Evolutionary conservation across 2,329 filamentous ascomycete genomes (phyloP), one percentile per base, ranked within the genome.

Genomic region (Penicillium sp.): DNA sequence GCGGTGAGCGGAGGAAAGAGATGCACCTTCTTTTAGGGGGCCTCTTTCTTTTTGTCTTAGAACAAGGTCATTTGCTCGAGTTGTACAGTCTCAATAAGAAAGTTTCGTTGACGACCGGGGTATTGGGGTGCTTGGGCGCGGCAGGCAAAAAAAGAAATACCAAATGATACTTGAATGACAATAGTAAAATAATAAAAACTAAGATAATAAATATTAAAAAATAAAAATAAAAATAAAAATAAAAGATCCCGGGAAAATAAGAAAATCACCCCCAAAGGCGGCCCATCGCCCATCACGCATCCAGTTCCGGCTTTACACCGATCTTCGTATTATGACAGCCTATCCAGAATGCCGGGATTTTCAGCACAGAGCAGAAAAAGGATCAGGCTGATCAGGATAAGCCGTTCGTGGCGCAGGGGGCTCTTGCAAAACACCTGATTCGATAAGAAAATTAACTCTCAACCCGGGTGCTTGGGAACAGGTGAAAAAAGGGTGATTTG

Each of bases 1-100:
- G 53, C 59, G 59, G 59, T 60, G 60, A 60, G 29, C 43, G 36
- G 36, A 48, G 36, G 47, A 50, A 49, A 21, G 17, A n/a, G 32
- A 18, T 6, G 32, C 6, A 17, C 3, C 23, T 41, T 18, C 30
- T 42, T 43, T 45, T n/a, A n/a, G n/a, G n/a, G n/a, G n/a, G n/a
- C n/a, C n/a, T n/a, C n/a, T n/a, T n/a, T n/a, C n/a, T n/a, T n/a
- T n/a, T n/a, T n/a, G n/a, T n/a, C n/a, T n/a, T n/a, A n/a, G n/a
- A n/a, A n/a, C n/a, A n/a, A n/a, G n/a, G n/a, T n/a, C n/a, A n/a
- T n/a, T n/a, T n/a, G n/a, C n/a, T n/a, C n/a, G n/a, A n/a, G n/a
- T n/a, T n/a, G n/a, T n/a, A n/a, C n/a, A n/a, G n/a, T n/a, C n/a
- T n/a, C n/a, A n/a, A n/a, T n/a, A n/a, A n/a, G n/a, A n/a, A n/a